phyloP scores from a whole-genome alignment of 2,329 filamentous ascomycete genomes.

The Onygena corvina region DNA sequence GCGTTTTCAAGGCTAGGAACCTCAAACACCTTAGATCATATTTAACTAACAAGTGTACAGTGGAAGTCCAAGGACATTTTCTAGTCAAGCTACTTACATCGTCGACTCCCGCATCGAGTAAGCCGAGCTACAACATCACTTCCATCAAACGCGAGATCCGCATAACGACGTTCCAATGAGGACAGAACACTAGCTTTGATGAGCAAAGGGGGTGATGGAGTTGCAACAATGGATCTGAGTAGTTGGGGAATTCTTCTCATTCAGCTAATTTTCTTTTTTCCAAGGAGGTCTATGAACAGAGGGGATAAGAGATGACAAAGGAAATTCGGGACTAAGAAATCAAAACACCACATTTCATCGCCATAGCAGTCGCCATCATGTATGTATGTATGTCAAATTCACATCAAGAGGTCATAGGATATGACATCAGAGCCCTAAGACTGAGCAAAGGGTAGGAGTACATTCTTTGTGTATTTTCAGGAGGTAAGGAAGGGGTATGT shows the following conservation, averaged over 20 bases:
- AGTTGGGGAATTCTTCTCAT: no score
- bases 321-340: background rate
- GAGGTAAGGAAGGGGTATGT: conserved; percentile 2
- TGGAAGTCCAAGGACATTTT: no score
- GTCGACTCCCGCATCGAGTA: no score
- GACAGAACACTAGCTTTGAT: no score
- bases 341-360: conserved; percentile 2
- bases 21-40: no score
- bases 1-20: no score
- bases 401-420: background rate
- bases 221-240: background rate
- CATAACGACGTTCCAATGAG: no score
- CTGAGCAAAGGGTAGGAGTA: background rate
- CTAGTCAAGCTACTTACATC: no score
- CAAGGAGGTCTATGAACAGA: background rate
- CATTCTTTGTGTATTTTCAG: conserved; percentile 1
- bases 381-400: conserved; percentile 2
- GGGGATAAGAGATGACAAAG: background rate
- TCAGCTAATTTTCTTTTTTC: conserved; percentile 1
- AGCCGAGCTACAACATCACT: no score
- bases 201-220: no score
- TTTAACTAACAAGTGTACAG: no score
- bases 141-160: no score
- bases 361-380: background rate
- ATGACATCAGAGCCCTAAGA: background rate